These are phyloP conservation scores for Exidia glandulosa DNA, from an alignment of 768 basidiomycete species.

Conservation along the genomic window DNA sequence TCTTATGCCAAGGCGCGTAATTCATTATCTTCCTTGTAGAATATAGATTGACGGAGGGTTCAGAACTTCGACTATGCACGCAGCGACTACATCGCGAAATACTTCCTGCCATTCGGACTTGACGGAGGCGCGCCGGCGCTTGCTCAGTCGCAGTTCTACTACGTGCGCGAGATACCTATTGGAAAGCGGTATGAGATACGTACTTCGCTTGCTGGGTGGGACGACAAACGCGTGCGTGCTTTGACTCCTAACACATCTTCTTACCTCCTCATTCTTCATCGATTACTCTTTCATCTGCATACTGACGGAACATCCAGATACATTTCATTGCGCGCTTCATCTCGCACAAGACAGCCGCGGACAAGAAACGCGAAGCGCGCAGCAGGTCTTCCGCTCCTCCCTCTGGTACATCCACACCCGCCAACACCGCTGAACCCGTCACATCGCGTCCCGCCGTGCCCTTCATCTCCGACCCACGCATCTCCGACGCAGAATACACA, in stretches of 20 bases:
- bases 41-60: not conserved
- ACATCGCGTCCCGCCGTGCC: too few relatives aligned
- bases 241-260: not conserved
- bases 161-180: conserved; percentile 60
- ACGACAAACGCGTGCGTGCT: conserved; percentile 62
- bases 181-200: conserved; percentile 51
- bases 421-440: too few relatives aligned
- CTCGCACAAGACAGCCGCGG: not conserved
- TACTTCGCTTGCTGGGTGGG: conserved; percentile 50
- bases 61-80: not conserved
- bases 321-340: not conserved
- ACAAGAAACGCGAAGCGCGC: not conserved
- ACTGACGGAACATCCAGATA: too few relatives aligned
- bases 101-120: conserved; percentile 27
- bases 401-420: too few relatives aligned
- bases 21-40: not conserved
- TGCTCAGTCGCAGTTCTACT: conserved; percentile 45
- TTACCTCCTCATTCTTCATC: not conserved
- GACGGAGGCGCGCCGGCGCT: conserved; percentile 5
- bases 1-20: conserved; percentile 57
- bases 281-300: too few relatives aligned
- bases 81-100: conserved; percentile 10
- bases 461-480: too few relatives aligned
- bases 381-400: not conserved
- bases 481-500: not conserved